Percentiles rank a stretch among this genome's conserved stretches.
phyloP scores from a whole-genome alignment of 2,329 filamentous ascomycete genomes.

The Penicillium sp. region DNA sequence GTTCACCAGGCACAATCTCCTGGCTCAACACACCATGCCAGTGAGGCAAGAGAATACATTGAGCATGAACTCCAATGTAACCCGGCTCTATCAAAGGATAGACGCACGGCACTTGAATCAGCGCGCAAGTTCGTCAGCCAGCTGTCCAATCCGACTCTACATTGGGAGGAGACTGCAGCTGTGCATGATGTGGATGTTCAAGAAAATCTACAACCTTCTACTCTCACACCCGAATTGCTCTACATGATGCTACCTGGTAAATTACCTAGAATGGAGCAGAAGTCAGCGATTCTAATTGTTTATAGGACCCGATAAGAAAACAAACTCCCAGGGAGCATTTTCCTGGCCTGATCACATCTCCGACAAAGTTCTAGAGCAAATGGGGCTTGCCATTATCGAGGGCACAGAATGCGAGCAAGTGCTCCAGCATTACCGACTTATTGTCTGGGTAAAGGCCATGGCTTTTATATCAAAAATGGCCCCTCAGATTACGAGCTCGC shows the following conservation, averaged over 20 bases:
- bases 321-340: slow-evolving; percentile 19
- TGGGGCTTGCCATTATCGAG: slow-evolving; percentile 25
- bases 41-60: slow-evolving; percentile 24
- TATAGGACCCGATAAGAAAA: slow-evolving; percentile 16
- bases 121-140: slow-evolving; percentile 22
- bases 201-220: slow-evolving; percentile 11
- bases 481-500: slow-evolving; percentile 17
- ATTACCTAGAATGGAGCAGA: neutral
- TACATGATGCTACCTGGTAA: slow-evolving; percentile 25
- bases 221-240: slow-evolving; percentile 21
- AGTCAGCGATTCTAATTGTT: neutral
- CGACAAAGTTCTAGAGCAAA: slow-evolving; percentile 19
- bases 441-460: slow-evolving; percentile 23
- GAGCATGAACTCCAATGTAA: slow-evolving; percentile 26
- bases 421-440: slow-evolving; percentile 19
- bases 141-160: slow-evolving; percentile 20
- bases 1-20: slow-evolving; percentile 14
- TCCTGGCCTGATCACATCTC: slow-evolving; percentile 26
- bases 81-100: slow-evolving; percentile 20
- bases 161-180: slow-evolving; percentile 9
- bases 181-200: slow-evolving; percentile 11
- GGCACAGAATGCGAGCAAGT: slow-evolving; percentile 18
- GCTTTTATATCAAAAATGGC: slow-evolving; percentile 20
- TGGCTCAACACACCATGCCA: slow-evolving; percentile 19
- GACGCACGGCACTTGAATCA: slow-evolving; percentile 17